A percentile compares a stretch with the other conserved stretches of the same genome.
Evolutionary conservation across 768 basidiomycete genomes (phyloP).

Genomic region (Podaxis sp.): DNA sequence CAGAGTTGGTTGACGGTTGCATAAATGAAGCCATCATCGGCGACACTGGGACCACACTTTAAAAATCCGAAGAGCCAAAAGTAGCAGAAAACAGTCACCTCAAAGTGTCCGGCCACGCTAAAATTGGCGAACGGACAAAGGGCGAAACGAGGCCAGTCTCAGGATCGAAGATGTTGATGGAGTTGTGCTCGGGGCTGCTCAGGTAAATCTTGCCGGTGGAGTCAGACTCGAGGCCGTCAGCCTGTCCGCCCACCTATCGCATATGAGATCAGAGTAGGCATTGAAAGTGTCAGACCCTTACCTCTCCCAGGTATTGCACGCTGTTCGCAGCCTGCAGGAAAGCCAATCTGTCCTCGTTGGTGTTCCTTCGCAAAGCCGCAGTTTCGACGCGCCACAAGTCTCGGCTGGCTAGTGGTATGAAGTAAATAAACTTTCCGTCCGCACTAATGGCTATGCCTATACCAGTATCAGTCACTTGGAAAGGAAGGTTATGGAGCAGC

Average conservation of each 20-base stretch:
- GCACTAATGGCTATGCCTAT: conserved; percentile 14
- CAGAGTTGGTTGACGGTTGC: conserved; percentile 14
- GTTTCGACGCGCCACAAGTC: conserved; percentile 14
- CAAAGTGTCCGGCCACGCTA: conserved; percentile 15
- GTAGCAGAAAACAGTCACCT: not conserved
- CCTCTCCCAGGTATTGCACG: conserved; percentile 15
- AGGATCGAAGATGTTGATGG: conserved; percentile 15
- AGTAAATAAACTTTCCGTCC: conserved; percentile 13
- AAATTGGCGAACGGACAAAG: conserved; percentile 15
- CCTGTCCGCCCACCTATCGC: conserved; percentile 13
- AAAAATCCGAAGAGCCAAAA: not conserved
- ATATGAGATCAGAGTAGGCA: not conserved
- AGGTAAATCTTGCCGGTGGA: conserved; percentile 15
- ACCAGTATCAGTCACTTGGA: not conserved
- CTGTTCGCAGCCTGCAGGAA: conserved; percentile 12
- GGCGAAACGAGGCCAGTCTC: conserved; percentile 11
- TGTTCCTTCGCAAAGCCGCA: conserved; percentile 10
- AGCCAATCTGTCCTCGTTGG: conserved; percentile 10
- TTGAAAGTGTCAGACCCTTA: not conserved
- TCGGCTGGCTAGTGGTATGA: conserved; percentile 13
- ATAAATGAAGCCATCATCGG: conserved; percentile 14
- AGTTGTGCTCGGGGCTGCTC: conserved; percentile 15
- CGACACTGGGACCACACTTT: conserved; percentile 4
- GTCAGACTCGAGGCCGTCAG: conserved; percentile 15
- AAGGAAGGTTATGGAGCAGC: not conserved